Evolutionary conservation across 2,329 filamentous ascomycete genomes (phyloP), one percentile per base, ranked within the genome.

Genomic region (Epichloe coenophiala): DNA sequence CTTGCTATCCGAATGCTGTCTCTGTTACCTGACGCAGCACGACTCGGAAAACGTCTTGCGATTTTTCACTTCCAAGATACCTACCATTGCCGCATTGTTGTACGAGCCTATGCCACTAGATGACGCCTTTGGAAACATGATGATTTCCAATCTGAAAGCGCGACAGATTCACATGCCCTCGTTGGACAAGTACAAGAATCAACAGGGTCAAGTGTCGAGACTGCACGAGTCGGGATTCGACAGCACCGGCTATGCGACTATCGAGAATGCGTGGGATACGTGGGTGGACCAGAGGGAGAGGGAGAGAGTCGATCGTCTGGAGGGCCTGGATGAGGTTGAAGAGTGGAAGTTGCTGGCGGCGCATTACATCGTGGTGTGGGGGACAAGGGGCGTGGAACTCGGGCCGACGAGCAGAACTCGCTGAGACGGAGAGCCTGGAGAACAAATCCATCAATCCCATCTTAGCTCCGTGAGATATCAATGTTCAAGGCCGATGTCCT

Each of bases 241-340:
- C 3, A 57, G 56, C 5, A 67, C 65, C 1, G 62, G 61, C n/a
- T 68, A 68, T 37, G 64, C 68, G 47, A 75, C 74, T 0, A 68
- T 80, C 38, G 67, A 72, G 48, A 59, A 64, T n/a, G 78, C 95
- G 38, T 96, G 86, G 83, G 76, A 84, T 48, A 68, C 68, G 1
- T 97, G 91, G 89, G 73, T 95, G 3, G 61, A 63, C 0, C 62
- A 72, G 1, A 70, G 71, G 2, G 91, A 97, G 67, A 90, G 88
- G 66, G 83, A 86, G 61, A 74, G 90, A 45, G 80, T 97, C 1
- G 84, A 90, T 56, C 67, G 71, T 11, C 65, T 96, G 27, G 90
- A 98, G 65, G 89, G 93, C 60, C 67, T 98, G 55, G 93, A 98
- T 68, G 93, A 98, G 68, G 77, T 96, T 23, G 93, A 98, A 67